A percentile compares a stretch with the other conserved stretches of the same genome.
phyloP scores from a whole-genome alignment of 2,329 filamentous ascomycete genomes.

The Stromatinia cepivora region DNA sequence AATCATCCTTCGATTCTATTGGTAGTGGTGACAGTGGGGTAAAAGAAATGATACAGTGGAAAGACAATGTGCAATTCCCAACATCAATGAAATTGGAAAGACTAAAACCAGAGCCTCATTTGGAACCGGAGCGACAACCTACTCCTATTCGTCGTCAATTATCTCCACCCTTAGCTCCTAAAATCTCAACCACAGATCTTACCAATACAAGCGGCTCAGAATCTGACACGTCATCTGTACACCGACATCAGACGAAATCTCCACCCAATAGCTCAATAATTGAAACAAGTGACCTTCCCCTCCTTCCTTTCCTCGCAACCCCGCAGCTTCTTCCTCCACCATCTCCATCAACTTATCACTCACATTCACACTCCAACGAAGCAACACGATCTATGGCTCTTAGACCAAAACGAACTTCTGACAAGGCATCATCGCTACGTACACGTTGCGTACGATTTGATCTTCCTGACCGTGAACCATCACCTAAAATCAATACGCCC shows the following conservation, averaged over 20 bases:
- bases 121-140: background rate
- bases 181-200: conserved; percentile 4
- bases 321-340: conserved; percentile 9
- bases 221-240: conserved; percentile 10
- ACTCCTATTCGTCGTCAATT: background rate
- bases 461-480: conserved; percentile 18
- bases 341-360: conserved; percentile 5
- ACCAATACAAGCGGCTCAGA: background rate
- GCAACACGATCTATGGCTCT: conserved; percentile 28
- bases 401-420: conserved; percentile 27
- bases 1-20: conserved; percentile 28
- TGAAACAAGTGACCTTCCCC: conserved; percentile 19
- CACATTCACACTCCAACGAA: conserved; percentile 21
- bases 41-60: conserved; percentile 36
- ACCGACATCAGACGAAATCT: conserved; percentile 5
- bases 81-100: conserved; percentile 38
- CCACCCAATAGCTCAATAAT: conserved; percentile 19
- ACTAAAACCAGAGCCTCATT: conserved; percentile 31
- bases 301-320: background rate
- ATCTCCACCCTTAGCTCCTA: background rate
- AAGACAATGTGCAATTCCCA: conserved; percentile 41
- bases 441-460: conserved; percentile 30
- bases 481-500: conserved; percentile 21
- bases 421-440: conserved; percentile 23
- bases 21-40: conserved; percentile 27